phyloP scores from a whole-genome alignment of 2,329 filamentous ascomycete genomes.

The Aspergillus fumigatus region DNA sequence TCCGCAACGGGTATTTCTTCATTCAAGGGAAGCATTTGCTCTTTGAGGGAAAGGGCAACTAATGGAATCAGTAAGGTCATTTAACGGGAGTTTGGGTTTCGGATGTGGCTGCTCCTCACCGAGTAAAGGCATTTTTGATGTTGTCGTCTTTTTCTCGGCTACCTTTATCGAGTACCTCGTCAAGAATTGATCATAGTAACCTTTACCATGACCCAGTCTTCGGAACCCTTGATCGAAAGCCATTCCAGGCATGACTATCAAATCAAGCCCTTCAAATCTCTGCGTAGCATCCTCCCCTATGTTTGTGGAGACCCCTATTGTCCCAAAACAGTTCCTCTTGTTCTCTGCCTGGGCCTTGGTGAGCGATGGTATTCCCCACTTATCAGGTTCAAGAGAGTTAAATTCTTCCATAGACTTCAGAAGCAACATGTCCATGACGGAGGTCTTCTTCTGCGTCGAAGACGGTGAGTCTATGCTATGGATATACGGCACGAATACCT shows the following conservation, averaged over 20 bases:
- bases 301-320: slow-evolving; percentile 40
- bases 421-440: slow-evolving; percentile 94
- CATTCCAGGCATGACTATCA: slow-evolving; percentile 89
- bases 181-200: slow-evolving; percentile 95
- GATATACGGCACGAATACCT: slow-evolving; percentile 88
- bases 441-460: slow-evolving; percentile 45
- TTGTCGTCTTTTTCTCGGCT: slow-evolving; percentile 26
- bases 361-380: slow-evolving; percentile 93
- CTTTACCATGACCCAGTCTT: slow-evolving; percentile 87
- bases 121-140: slow-evolving; percentile 52
- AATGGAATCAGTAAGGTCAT: slow-evolving; percentile 25
- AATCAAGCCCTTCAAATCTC: slow-evolving; percentile 57
- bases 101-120: slow-evolving; percentile 42
- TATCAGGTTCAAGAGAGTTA: slow-evolving; percentile 68
- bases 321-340: slow-evolving; percentile 70
- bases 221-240: slow-evolving; percentile 76
- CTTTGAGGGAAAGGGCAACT: slow-evolving; percentile 77
- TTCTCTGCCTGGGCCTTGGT: slow-evolving; percentile 58
- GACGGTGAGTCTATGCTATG: slow-evolving; percentile 51
- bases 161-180: slow-evolving; percentile 60
- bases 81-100: slow-evolving; percentile 7
- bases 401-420: slow-evolving; percentile 72
- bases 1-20: slow-evolving; percentile 68
- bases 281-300: slow-evolving; percentile 13
- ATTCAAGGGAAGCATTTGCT: slow-evolving; percentile 69